Base-by-base conservation (phyloP, 306 rosid genomes). In the Canavalia gladiata region DNA sequence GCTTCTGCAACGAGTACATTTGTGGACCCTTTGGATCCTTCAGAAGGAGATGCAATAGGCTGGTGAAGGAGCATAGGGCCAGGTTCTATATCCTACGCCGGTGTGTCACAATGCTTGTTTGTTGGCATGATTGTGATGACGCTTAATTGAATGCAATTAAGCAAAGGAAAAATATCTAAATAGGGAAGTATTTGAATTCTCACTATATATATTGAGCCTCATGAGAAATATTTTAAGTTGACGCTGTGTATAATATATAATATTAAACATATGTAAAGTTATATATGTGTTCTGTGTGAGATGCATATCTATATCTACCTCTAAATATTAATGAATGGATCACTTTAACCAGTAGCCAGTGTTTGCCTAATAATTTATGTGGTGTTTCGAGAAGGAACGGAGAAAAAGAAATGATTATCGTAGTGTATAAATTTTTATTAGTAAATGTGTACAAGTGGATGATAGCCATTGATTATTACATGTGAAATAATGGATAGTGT, bases 21-120 rank as follows among this genome's bases (percentile, higher is more conserved):
- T 76, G 89, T 73, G 52, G 51, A 6, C 81, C 90, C 1, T 83
- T 89, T 50, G 77, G 69, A 35, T 83, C 97, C 18, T 89, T 92
- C 66, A 81, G 87, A 51, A 77, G 89, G 33, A 83, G 91, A 72
- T 92, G 94, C 79, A 81, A 87, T n/a, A 37, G 64, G 64, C 74
- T 92, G 59, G 90, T 81, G 65, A 91, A 89, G 84, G 95, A 92
- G 80, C 94, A 87, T 33, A 78, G 97, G 65, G 94, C 91, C 4
- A 81, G 91, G 82, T 89, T 92, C 86, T 92, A 91, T 31, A 91
- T 92, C 63, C 89, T 92, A 76, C 88, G 92, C 41, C 88, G 97
- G 3, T 91, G 97, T 68, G 81, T 92, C 84, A 80, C 88, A 34
- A 92, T 92, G 95, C 93, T 92, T 47, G 30, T 92, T 35, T 92